These are phyloP conservation scores for Daedalea quercina DNA, from an alignment of 768 basidiomycete species.

Conservation along the genomic window DNA sequence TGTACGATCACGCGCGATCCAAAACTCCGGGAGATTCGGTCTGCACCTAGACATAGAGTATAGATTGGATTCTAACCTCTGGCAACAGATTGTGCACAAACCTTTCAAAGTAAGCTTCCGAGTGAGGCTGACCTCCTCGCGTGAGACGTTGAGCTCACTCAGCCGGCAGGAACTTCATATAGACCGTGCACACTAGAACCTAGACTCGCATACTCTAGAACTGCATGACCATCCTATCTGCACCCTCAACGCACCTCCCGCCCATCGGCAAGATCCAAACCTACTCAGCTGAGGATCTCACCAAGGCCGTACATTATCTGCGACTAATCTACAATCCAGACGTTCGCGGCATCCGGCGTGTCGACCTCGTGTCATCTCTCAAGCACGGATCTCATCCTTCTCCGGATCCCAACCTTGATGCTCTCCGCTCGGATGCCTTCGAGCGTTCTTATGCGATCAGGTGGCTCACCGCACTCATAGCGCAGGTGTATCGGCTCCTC, in stretches of 20 bases:
- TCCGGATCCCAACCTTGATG: constrained; percentile 16
- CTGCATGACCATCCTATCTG: constrained; percentile 12
- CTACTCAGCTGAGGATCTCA: constrained; percentile 30
- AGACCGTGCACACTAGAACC: neutral
- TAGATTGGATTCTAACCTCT: too few relatives aligned
- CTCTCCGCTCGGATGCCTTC: constrained; percentile 50
- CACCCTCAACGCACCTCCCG: constrained; percentile 51
- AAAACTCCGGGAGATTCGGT: too few relatives aligned
- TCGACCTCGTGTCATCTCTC: constrained; percentile 7
- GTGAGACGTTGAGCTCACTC: neutral
- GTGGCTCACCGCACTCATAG: constrained; percentile 68
- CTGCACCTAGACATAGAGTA: too few relatives aligned
- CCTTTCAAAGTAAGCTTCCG: too few relatives aligned
- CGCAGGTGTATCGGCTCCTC: constrained; percentile 8
- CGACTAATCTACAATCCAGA: constrained; percentile 51
- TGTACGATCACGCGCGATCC: too few relatives aligned
- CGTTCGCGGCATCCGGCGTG: constrained; percentile 51
- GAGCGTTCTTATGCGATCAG: constrained; percentile 63
- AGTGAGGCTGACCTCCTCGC: too few relatives aligned
- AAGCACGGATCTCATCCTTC: neutral
- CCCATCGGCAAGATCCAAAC: constrained; percentile 39
- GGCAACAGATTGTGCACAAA: too few relatives aligned
- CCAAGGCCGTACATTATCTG: constrained; percentile 43
- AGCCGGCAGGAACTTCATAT: neutral
- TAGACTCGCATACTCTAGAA: too few relatives aligned